A percentile compares a stretch with the other conserved stretches of the same genome.
Evolutionary conservation across 768 basidiomycete species (phyloP).

Genomic region (Auricularia heimuer): DNA sequence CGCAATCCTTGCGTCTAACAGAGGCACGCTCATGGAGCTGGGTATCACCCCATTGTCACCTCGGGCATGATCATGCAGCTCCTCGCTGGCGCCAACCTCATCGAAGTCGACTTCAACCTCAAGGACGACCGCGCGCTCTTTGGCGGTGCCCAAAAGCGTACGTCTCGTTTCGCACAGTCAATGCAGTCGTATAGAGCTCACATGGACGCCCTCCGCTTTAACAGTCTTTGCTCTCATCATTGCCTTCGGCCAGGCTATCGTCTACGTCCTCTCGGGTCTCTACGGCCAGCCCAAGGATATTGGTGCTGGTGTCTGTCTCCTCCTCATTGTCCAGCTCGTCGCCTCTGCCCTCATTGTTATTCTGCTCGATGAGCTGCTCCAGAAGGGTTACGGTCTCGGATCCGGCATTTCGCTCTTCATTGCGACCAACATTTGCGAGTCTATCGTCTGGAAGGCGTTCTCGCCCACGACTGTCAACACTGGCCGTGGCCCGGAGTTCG

Average conservation of each 20-base stretch:
- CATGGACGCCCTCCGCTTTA: neutral
- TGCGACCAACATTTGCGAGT: conserved; percentile 99
- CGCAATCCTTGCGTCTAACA: conserved; percentile 96
- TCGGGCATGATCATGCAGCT: conserved; percentile 99
- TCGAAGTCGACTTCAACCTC: conserved; percentile 93
- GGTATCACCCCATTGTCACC: conserved; percentile 95
- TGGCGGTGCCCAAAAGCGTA: conserved; percentile 93
- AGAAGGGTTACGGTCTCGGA: conserved; percentile 98
- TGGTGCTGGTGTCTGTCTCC: conserved; percentile 92
- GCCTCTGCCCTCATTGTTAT: conserved; percentile 93
- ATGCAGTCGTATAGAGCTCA: neutral
- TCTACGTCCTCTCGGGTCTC: conserved; percentile 93
- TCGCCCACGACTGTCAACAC: conserved; percentile 97
- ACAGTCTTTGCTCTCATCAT: conserved; percentile 96
- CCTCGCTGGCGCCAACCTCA: conserved; percentile 91
- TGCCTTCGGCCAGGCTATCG: conserved; percentile 90
- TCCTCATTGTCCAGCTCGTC: conserved; percentile 93
- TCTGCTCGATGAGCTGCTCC: conserved; percentile 95
- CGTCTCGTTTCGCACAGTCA: conserved; percentile 17
- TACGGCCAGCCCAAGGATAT: conserved; percentile 90
- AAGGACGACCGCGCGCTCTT: conserved; percentile 97
- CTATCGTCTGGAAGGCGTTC: conserved; percentile 99
- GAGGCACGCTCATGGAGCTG: conserved; percentile 98
- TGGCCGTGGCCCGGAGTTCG: conserved; percentile 95
- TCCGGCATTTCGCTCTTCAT: conserved; percentile 99